A percentile compares a stretch with the other conserved stretches of the same genome.
phyloP scores from a whole-genome alignment of 1,284 basidiomycete genomes.

The Waitea zeae region DNA sequence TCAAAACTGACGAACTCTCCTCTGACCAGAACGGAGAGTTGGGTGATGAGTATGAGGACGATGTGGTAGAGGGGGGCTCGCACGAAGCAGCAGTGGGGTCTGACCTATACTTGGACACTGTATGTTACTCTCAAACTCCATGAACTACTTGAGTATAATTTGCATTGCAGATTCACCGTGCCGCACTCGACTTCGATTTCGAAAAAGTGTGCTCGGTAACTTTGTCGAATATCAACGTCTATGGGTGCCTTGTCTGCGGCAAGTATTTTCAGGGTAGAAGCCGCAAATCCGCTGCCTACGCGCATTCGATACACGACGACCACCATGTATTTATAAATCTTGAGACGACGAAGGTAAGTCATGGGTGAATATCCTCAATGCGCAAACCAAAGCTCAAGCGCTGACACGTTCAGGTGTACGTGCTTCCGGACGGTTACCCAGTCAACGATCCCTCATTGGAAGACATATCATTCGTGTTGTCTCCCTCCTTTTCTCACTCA shows the following conservation, averaged over 20 bases:
- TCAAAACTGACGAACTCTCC: no score
- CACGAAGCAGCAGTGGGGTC: no score
- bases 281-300: constrained; percentile 84
- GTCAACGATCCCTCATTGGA: constrained; percentile 92
- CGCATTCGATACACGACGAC: constrained; percentile 94
- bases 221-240: constrained; percentile 91
- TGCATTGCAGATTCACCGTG: constrained; percentile 53
- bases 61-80: constrained; percentile 20
- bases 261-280: constrained; percentile 99
- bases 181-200: constrained; percentile 93
- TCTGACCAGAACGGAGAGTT: constrained; percentile 3
- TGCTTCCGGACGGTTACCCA: constrained; percentile 93
- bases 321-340: constrained; percentile 98
- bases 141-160: neutral
- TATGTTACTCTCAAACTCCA: constrained; percentile 18
- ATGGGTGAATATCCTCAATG: constrained; percentile 3
- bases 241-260: constrained; percentile 95
- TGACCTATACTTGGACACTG: constrained; percentile 94
- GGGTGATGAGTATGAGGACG: constrained; percentile 30
- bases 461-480: constrained; percentile 85
- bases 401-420: constrained; percentile 60
- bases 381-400: constrained; percentile 7
- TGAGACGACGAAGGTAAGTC: constrained; percentile 69
- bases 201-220: constrained; percentile 98
- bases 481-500: constrained; percentile 59